These are phyloP conservation scores for Pleurotus giganteus DNA, from an alignment of 768 basidiomycete genomes.

Conservation along the genomic window DNA sequence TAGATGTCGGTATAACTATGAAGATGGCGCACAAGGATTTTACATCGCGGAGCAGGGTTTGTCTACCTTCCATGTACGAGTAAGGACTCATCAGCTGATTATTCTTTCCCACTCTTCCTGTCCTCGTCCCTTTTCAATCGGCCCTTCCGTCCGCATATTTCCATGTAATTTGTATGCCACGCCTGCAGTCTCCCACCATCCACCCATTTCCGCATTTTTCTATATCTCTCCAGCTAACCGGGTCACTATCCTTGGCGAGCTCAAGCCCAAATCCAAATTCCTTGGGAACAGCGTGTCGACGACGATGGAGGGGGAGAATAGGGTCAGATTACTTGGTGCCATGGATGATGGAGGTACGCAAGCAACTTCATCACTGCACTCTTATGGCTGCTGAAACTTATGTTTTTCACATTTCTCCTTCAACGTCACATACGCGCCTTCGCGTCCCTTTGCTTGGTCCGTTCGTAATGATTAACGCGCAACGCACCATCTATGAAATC, in stretches of 20 bases:
- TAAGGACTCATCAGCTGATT: not conserved
- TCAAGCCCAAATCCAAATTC: slow-evolving; percentile 94
- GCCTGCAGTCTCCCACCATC: slow-evolving; percentile 94
- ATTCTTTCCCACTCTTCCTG: not conserved
- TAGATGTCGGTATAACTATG: slow-evolving; percentile 91
- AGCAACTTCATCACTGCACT: slow-evolving; percentile 1
- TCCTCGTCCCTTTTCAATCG: slow-evolving; percentile 36
- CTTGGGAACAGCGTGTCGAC: slow-evolving; percentile 96
- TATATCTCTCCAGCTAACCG: slow-evolving; percentile 92
- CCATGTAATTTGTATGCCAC: slow-evolving; percentile 40
- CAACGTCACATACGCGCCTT: not conserved
- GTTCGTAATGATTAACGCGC: not conserved
- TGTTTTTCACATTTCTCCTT: not conserved
- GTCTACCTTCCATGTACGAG: slow-evolving; percentile 10
- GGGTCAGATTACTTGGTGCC: slow-evolving; percentile 77
- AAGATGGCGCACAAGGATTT: slow-evolving; percentile 87
- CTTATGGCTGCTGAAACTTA: slow-evolving; percentile 11
- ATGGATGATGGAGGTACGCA: slow-evolving; percentile 83
- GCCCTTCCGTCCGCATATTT: slow-evolving; percentile 94
- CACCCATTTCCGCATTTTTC: slow-evolving; percentile 93
- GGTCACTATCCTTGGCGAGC: slow-evolving; percentile 85
- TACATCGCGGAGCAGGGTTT: slow-evolving; percentile 95
- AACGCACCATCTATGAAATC: not conserved
- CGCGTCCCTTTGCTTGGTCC: not conserved
- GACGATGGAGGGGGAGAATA: slow-evolving; percentile 94